Percentiles rank a stretch among this genome's conserved stretches.
phyloP scores from a whole-genome alignment of 2,329 filamentous ascomycete genomes.

The Elsinoe arachidis region DNA sequence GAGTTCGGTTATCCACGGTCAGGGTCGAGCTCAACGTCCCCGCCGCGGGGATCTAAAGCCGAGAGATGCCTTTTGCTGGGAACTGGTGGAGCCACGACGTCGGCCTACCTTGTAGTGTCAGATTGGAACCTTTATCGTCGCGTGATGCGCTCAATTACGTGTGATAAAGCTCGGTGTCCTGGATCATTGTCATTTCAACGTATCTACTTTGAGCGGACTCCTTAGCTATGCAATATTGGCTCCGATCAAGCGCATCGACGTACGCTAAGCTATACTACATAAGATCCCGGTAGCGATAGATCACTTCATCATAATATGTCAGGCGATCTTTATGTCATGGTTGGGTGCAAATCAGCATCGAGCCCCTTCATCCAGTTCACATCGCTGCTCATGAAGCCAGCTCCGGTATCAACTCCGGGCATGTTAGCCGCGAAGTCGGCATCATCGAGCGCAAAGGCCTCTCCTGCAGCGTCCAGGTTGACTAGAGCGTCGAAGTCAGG shows the following conservation, averaged over 20 bases:
- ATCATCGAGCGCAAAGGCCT: constrained; percentile 27
- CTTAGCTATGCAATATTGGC: neutral
- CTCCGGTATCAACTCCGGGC: constrained; percentile 11
- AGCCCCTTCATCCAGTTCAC: constrained; percentile 31
- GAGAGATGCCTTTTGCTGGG: neutral
- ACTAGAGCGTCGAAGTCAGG: constrained; percentile 31
- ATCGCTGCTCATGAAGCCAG: constrained; percentile 25
- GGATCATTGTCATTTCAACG: neutral
- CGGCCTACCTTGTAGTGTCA: too few species aligned
- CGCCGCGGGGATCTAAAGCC: neutral
- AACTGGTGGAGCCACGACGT: neutral
- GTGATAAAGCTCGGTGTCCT: neutral
- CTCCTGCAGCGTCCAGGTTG: constrained; percentile 29
- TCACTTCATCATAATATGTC: neutral
- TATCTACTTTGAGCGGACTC: neutral
- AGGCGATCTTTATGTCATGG: neutral
- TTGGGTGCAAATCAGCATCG: constrained; percentile 12
- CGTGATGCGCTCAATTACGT: too few species aligned
- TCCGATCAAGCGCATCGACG: too few species aligned
- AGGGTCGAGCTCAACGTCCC: neutral
- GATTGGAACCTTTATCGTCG: too few species aligned
- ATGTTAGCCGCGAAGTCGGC: constrained; percentile 22
- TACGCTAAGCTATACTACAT: too few species aligned
- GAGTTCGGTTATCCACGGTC: neutral
- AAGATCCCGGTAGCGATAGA: neutral